Conservation (phyloP, 225 moss, liverwort and hornwort genomes). For the Asterella californica region DNA sequence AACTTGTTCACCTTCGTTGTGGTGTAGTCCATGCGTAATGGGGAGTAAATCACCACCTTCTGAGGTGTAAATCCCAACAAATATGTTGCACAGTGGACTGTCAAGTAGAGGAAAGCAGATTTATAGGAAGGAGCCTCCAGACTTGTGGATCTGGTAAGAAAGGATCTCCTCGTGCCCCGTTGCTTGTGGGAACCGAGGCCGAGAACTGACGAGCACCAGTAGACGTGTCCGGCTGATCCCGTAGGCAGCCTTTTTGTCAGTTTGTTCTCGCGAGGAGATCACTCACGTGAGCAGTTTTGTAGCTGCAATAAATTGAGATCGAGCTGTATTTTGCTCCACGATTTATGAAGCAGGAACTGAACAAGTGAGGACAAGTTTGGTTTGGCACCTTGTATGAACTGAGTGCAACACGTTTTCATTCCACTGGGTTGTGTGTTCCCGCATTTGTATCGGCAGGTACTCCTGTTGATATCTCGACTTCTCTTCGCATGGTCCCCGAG, state of each 20-base stretch:
- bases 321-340: neutral
- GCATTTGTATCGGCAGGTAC: too few species aligned
- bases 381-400: too few species aligned
- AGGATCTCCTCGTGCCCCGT: neutral
- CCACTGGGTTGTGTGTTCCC: too few species aligned
- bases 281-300: neutral
- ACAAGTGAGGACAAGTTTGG: neutral
- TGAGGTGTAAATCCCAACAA: too few species aligned
- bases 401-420: too few species aligned
- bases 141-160: neutral
- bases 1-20: neutral
- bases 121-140: neutral
- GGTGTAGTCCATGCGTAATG: too few species aligned
- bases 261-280: neutral
- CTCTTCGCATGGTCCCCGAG: too few species aligned
- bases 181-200: neutral
- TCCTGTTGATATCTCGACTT: too few species aligned
- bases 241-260: neutral
- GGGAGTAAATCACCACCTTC: too few species aligned
- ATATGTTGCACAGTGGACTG: neutral
- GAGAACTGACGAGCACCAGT: neutral
- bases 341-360: neutral
- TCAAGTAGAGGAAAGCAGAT: neutral
- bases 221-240: neutral
- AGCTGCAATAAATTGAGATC: neutral